Base-by-base conservation (phyloP, 352 stramenopile species). In the Globisporangium lucens region DNA sequence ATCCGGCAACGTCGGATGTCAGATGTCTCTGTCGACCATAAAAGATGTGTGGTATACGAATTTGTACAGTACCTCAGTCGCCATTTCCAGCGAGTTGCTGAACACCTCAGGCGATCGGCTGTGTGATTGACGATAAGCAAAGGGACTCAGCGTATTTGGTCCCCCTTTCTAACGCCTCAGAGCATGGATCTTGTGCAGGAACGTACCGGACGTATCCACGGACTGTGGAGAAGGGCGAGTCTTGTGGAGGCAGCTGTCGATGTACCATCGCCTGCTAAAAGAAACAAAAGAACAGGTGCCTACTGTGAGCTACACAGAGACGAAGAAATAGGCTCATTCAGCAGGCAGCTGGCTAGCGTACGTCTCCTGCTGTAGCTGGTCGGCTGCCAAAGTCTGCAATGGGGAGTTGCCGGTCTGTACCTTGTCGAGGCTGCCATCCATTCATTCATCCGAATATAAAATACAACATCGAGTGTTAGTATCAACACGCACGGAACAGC, bases 201-300 rank as follows among this genome's bases (percentile, higher is more conserved):
- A 56, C 62, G 68, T 66, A 90, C 82, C 80, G 82, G 41, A 88
- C 80, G 63, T 85, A 85, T 30, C 80, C 82, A 53, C 77, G 67
- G 8, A 85, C 61, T 17, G 72, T 72, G 4, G 56, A 61, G 63
- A 78, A 73, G 41, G 67, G 61, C 2, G 72, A 52, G 17, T 72
- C 77, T 51, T 85, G 73, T 12, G 33, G n/a, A 10, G 66, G 60
- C 49, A 62, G 35, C n/a, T 61, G 59, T 43, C n/a, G 69, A 55
- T n/a, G 55, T 35, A 68, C 61, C 43, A 60, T 58, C 29, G 41
- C 20, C 66, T 71, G 20, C 20, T 43, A 58, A n/a, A 65, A 29
- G 41, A 53, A 22, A 63, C 29, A 43, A n/a, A 66, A 27, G 38
- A 24, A 41, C 27, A 59, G 13, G 10, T 17, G 24, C 24, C 24